These are phyloP conservation scores for Citrus unshiu DNA, from an alignment of 345 rosid species.

Conservation along the genomic window DNA sequence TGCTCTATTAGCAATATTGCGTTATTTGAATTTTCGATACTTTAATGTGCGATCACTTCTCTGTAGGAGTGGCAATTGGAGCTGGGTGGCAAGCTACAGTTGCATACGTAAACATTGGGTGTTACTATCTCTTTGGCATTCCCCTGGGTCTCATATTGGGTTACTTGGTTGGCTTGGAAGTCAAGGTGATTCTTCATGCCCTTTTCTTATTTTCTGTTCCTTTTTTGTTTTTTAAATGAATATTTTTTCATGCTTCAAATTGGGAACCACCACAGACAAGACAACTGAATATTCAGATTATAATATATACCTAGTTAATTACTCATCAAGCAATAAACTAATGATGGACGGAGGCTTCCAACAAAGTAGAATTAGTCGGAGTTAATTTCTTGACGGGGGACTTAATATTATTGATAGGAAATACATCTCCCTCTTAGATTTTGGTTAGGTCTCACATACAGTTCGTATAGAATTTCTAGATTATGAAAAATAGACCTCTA, in stretches of 20 bases:
- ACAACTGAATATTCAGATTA: not conserved
- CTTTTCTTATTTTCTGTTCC: not conserved
- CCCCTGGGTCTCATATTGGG: conserved; percentile 61
- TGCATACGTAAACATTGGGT: conserved; percentile 59
- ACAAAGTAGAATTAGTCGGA: too few species aligned
- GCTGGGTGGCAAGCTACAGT: conserved; percentile 75
- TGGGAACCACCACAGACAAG: not conserved
- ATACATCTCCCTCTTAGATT: too few species aligned
- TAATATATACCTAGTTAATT: too few species aligned
- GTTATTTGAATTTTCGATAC: not conserved
- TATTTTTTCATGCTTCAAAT: too few species aligned
- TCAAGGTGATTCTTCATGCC: conserved; percentile 26
- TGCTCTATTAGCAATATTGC: not conserved
- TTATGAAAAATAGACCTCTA: too few species aligned
- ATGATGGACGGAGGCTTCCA: too few species aligned
- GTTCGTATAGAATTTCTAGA: too few species aligned
- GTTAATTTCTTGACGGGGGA: too few species aligned
- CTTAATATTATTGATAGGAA: too few species aligned
- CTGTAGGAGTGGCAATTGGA: conserved; percentile 58
- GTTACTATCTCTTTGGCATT: conserved; percentile 58
- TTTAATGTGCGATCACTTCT: not conserved
- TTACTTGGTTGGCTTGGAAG: conserved; percentile 45
- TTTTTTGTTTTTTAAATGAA: too few species aligned
- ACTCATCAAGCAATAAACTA: too few species aligned
- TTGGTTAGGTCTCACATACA: too few species aligned